Evolutionary conservation across 441 rosid species (phyloP), one percentile per base, ranked within the genome.

Genomic region (Populus hybrid): DNA sequence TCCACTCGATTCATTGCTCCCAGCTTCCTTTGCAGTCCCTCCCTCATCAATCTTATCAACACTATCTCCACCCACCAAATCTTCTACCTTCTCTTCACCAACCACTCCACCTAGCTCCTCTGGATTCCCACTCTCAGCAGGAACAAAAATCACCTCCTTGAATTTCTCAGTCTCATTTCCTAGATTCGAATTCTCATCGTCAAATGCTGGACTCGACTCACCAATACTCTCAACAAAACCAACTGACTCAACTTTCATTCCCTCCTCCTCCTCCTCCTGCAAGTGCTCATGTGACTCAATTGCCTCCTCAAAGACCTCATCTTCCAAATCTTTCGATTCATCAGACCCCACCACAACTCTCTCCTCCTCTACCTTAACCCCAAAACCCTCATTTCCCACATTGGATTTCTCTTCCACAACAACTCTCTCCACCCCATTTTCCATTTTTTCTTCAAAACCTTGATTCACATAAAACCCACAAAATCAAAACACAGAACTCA

Each of bases 301-400:
- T 2, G 92, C 97, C 89, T 90, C 97, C 84, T 87, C 88, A 76
- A 90, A 93, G 67, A 89, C 84, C 80, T 92, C 98, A 2, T 93
- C 95, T 68, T 88, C 97, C 24, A 68, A 69, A 73, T 77, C 93
- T 65, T 35, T 82, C 1, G 11, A 26, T 78, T 81, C 86, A 84
- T 77, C 84, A 75, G 86, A 80, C 72, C 76, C 85, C 70, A 72
- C 77, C 59, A 72, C 76, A 72, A 59, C 85, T 79, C 59, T 80
- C 80, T 85, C 89, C 80, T 85, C 89, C 76, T 50, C 85, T 46
- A 68, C 80, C 46, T 83, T 73, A 81, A 76, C 88, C 65, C 75
- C 85, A 36, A 50, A 79, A 73, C 79, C 81, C 59, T 26, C 80
- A 82, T 67, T 84, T 46, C 69, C 69, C 76, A 64, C 83, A 80